These are phyloP conservation scores for Arctostaphylos glauca DNA, from an alignment of 148 eudicot species.

Conservation along the genomic window DNA sequence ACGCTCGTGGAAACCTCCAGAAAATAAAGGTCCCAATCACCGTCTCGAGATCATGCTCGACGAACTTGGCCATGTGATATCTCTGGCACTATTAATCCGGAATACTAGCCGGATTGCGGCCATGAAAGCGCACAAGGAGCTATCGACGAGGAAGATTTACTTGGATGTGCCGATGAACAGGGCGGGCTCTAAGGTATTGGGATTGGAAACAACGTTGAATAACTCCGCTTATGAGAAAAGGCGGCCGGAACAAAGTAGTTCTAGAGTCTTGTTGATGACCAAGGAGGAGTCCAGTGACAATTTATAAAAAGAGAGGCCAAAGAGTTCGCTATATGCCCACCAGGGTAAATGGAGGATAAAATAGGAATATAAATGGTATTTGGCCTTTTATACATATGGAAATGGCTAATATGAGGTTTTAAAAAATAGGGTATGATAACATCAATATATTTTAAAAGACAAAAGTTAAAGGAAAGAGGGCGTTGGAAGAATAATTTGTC, in stretches of 20 bases:
- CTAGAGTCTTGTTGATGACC: slow-evolving; percentile 28
- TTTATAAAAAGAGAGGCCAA: no score
- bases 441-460: no score
- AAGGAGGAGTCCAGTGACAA: neutral
- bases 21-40: slow-evolving; percentile 25
- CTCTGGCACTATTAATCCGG: slow-evolving; percentile 22
- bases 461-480: no score
- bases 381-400: no score
- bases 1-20: slow-evolving; percentile 11
- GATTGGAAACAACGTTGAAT: slow-evolving; percentile 21
- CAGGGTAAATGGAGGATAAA: no score
- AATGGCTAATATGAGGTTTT: no score
- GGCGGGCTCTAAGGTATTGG: slow-evolving; percentile 29
- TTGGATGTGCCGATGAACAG: slow-evolving; percentile 31
- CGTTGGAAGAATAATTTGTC: no score
- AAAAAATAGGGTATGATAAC: no score
- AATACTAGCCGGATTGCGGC: slow-evolving; percentile 23
- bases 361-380: no score
- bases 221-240: slow-evolving; percentile 14
- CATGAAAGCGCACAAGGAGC: slow-evolving; percentile 32
- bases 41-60: slow-evolving; percentile 44
- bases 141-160: slow-evolving; percentile 32
- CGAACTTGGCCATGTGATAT: slow-evolving; percentile 28
- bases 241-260: slow-evolving; percentile 17
- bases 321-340: no score